A percentile compares a stretch with the other conserved stretches of the same genome.
Evolutionary conservation across 192 early-diverging fungal genomes (phyloP).

Genomic region (Podila epigama): DNA sequence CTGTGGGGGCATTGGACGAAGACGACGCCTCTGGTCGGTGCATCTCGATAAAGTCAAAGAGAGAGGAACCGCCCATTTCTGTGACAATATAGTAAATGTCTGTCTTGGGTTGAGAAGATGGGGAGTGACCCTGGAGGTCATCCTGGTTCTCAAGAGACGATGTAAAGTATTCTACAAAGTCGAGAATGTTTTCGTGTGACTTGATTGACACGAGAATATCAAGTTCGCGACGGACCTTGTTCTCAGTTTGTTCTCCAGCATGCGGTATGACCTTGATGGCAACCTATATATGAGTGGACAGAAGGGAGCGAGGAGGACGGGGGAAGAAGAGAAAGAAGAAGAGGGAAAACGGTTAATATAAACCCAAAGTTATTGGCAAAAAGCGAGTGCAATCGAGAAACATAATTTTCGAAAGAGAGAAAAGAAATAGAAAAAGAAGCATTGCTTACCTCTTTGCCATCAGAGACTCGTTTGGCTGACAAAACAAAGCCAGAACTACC

Average conservation of each 20-base stretch:
- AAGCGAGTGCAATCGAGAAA: background rate
- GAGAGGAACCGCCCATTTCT: slow-evolving; percentile 10
- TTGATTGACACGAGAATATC: slow-evolving; percentile 11
- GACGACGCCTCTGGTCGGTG: background rate
- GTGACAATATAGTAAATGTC: slow-evolving; percentile 12
- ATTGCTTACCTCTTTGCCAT: slow-evolving; percentile 9
- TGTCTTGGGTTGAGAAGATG: background rate
- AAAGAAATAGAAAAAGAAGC: background rate
- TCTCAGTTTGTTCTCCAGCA: slow-evolving; percentile 2
- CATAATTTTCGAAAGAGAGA: too few species aligned
- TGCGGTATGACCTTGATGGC: slow-evolving; percentile 16
- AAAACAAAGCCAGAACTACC: slow-evolving; percentile 19
- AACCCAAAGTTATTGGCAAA: background rate
- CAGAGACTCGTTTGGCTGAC: slow-evolving; percentile 7
- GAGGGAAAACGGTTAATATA: too few species aligned
- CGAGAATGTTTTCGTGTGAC: slow-evolving; percentile 19
- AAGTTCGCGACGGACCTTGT: slow-evolving; percentile 18
- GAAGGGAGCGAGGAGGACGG: background rate
- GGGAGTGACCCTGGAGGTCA: background rate
- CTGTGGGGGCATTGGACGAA: background rate
- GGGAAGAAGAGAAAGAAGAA: too few species aligned
- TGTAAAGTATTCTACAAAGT: slow-evolving; percentile 16
- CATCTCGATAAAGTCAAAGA: slow-evolving; percentile 26
- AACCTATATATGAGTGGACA: background rate
- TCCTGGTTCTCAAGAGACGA: background rate